Evolutionary conservation across 148 eudicot genomes (phyloP), one percentile per base, ranked within the genome.

Genomic region (Bassia scoparia): DNA sequence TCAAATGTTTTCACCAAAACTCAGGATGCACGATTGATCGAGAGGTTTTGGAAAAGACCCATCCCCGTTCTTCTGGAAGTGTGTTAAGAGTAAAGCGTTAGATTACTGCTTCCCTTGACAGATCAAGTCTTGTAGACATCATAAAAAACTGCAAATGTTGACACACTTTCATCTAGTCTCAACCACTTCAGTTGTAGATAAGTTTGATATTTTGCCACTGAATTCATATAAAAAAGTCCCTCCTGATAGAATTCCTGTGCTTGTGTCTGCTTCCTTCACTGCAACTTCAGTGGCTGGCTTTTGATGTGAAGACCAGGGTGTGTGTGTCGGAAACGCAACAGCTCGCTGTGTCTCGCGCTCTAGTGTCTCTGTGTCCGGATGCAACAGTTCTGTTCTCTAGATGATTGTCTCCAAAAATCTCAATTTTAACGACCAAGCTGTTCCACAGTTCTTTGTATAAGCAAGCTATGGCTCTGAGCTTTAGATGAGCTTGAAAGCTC

Each of bases 111-210:
- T 93, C 98, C 61, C 98, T 81, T 12, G 98, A 92, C 68, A 93
- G 91, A 77, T 93, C 98, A 60, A 93, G n/a, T n/a, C 98, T 79
- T 93, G 98, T n/a, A 29, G 96, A 93, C 96, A 93, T 83, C 98
- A 93, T 93, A 77, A 93, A 93, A n/a, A 71, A 88, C 94, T 31
- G 96, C 89, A 85, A 93, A 93, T 75, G 90, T 96, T 74, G 90
- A 96, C 18, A 90, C 94, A 76, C 98, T 93, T 70, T 93, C 98
- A 74, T 93, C 98, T 78, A 93, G 70, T 74, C 98, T 87, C 82
- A 88, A 79, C 98, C 98, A 93, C 18, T 84, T 88, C 69, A 93
- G 70, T n/a, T 37, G 89, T 81, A 63, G 98, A 93, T 84, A 52
- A 81, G 73, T 31, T 90, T 3, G 98, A 93, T 21, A 84, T 74